Percentiles rank a stretch among this genome's conserved stretches.
These are phyloP conservation scores for Drechslerella dactyloides DNA, from an alignment of 2,329 filamentous ascomycete species.

Conservation along the genomic window DNA sequence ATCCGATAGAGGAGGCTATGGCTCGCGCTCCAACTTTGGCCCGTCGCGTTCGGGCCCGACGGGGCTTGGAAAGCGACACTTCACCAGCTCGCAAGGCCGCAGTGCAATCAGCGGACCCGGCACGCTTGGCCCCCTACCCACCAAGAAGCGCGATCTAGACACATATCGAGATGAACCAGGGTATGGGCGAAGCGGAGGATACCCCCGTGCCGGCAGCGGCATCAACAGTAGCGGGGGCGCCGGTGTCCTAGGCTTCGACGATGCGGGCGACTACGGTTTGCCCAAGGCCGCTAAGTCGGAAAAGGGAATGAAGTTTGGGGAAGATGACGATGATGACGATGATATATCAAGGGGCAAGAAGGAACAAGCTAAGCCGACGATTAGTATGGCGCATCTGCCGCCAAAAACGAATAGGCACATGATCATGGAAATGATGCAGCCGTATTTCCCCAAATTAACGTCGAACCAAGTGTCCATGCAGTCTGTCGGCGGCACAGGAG, in stretches of 20 bases:
- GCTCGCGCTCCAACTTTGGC: conserved; percentile 49
- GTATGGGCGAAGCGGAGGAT: conserved; percentile 22
- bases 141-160: conserved; percentile 51
- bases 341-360: conserved; percentile 56
- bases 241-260: conserved; percentile 54
- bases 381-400: conserved; percentile 68
- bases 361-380: conserved; percentile 65
- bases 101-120: conserved; percentile 45
- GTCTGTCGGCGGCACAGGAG: conserved; percentile 63
- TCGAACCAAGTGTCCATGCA: conserved; percentile 78
- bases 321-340: conserved; percentile 62
- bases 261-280: conserved; percentile 43
- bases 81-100: conserved; percentile 27
- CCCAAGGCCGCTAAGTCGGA: conserved; percentile 42
- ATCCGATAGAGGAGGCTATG: conserved; percentile 57
- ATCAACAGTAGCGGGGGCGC: conserved; percentile 37
- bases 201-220: conserved; percentile 48
- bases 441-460: conserved; percentile 64
- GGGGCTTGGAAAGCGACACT: conserved; percentile 44
- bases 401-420: conserved; percentile 67
- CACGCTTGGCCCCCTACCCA: conserved; percentile 35
- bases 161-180: conserved; percentile 41
- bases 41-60: conserved; percentile 48
- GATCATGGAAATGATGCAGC: conserved; percentile 66
- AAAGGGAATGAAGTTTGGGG: conserved; percentile 59